Conservation (phyloP, 108 stramenopile genomes). For the Nitzschia sp. region DNA sequence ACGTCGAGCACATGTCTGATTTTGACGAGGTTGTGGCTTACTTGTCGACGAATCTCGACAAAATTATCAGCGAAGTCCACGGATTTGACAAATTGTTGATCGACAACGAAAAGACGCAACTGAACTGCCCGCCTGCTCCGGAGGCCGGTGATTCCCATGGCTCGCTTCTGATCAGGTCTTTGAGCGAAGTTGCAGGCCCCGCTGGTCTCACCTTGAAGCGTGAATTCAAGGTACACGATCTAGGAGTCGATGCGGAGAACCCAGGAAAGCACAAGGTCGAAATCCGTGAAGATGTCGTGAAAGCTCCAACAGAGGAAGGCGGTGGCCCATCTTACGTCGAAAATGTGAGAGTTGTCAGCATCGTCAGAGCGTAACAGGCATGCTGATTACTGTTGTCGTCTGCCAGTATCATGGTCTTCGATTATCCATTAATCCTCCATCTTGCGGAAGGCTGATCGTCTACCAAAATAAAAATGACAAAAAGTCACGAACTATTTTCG, state of each 20-base stretch:
- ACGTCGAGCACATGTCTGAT: conserved; percentile 30
- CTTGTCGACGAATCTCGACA: conserved; percentile 23
- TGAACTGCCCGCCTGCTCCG: conserved; percentile 34
- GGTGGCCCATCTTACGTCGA: conserved; percentile 6
- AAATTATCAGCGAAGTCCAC: conserved; percentile 32
- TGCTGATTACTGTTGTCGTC: too few species aligned
- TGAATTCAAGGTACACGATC: conserved; percentile 36
- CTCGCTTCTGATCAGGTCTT: conserved; percentile 18
- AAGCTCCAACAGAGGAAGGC: background rate
- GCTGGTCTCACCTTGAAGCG: conserved; percentile 28
- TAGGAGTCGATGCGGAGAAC: conserved; percentile 21
- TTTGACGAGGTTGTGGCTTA: conserved; percentile 27
- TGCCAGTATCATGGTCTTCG: too few species aligned
- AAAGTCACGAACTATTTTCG: too few species aligned
- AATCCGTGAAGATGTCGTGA: conserved; percentile 36
- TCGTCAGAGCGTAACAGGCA: too few species aligned
- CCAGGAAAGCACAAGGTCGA: conserved; percentile 21
- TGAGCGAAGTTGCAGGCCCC: conserved; percentile 26
- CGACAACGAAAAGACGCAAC: conserved; percentile 22
- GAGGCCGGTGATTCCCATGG: conserved; percentile 27
- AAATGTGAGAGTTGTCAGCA: conserved; percentile 17
- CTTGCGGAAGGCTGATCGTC: too few species aligned
- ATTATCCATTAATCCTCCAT: too few species aligned
- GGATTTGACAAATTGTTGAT: conserved; percentile 33
- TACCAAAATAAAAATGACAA: too few species aligned